phyloP scores from a whole-genome alignment of 306 rosid genomes.

The Gastrolobium villosum region DNA sequence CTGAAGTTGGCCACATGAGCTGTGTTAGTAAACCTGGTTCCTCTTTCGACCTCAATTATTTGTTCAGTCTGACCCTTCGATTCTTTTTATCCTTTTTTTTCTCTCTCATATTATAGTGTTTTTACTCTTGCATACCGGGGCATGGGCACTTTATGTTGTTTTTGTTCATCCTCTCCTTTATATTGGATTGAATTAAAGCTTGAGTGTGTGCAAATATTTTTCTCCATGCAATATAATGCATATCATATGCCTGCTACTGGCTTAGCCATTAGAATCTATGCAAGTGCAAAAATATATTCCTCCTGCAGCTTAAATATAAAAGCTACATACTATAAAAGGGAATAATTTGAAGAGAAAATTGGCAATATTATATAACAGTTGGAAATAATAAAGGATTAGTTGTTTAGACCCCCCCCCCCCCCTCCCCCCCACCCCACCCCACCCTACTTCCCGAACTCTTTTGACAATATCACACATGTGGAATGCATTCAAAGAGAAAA shows the following conservation, averaged over 20 bases:
- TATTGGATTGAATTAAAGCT: conserved; percentile 4
- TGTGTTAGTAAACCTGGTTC: conserved; percentile 20
- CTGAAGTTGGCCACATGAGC: conserved; percentile 27
- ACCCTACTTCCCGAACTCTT: not conserved
- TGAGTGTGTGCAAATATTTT: conserved; percentile 31
- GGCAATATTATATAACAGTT: conserved; percentile 5
- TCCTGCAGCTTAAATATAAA: not conserved
- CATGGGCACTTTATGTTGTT: not conserved
- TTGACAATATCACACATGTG: not conserved
- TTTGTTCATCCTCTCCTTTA: not conserved
- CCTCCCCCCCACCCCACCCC: not conserved
- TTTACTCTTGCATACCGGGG: not conserved
- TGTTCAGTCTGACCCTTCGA: not conserved
- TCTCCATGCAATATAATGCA: conserved; percentile 3
- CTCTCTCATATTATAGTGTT: not conserved
- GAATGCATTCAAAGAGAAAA: conserved; percentile 20
- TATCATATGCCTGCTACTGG: conserved; percentile 10
- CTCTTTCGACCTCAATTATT: conserved; percentile 29
- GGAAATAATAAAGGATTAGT: not conserved
- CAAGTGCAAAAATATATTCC: conserved; percentile 15
- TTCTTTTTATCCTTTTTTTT: conserved; percentile 8
- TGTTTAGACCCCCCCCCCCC: not conserved
- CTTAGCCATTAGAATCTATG: conserved; percentile 31
- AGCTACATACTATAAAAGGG: conserved; percentile 2
- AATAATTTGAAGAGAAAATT: conserved; percentile 16